A percentile compares a stretch with the other conserved stretches of the same genome.
These are phyloP conservation scores for Neoboletus magnificus DNA, from an alignment of 768 basidiomycete species.

Conservation along the genomic window DNA sequence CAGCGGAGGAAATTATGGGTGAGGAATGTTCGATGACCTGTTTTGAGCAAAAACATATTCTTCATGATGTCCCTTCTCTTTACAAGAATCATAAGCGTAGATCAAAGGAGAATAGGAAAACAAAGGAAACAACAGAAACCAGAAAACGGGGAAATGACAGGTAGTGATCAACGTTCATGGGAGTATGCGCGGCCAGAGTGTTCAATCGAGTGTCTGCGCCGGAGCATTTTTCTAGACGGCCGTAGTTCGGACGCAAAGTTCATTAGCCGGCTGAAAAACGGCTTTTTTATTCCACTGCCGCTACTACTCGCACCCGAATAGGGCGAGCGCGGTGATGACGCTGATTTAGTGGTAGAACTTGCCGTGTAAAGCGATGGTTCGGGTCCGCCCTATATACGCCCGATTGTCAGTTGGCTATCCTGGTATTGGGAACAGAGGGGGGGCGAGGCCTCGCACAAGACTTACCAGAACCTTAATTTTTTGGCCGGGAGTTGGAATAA, in stretches of 20 bases:
- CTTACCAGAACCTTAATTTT: conserved; percentile 75
- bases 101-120: neutral
- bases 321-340: conserved; percentile 45
- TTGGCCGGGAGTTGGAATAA: conserved; percentile 66
- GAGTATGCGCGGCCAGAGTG: conserved; percentile 20
- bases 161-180: conserved; percentile 18
- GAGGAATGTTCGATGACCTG: conserved; percentile 4
- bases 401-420: conserved; percentile 30
- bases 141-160: neutral
- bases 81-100: conserved; percentile 2
- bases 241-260: conserved; percentile 46
- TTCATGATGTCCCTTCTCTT: neutral
- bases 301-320: conserved; percentile 25
- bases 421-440: conserved; percentile 9
- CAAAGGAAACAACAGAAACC: neutral
- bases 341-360: conserved; percentile 56
- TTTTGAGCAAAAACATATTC: conserved; percentile 6
- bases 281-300: conserved; percentile 42
- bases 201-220: conserved; percentile 52
- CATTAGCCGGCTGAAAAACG: conserved; percentile 62
- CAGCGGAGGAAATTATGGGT: conserved; percentile 7
- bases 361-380: conserved; percentile 55
- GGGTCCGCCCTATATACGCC: conserved; percentile 35
- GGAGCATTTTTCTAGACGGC: conserved; percentile 39
- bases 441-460: conserved; percentile 13